phyloP scores from a whole-genome alignment of 2,329 filamentous ascomycete species.

The Venturia carpophila region DNA sequence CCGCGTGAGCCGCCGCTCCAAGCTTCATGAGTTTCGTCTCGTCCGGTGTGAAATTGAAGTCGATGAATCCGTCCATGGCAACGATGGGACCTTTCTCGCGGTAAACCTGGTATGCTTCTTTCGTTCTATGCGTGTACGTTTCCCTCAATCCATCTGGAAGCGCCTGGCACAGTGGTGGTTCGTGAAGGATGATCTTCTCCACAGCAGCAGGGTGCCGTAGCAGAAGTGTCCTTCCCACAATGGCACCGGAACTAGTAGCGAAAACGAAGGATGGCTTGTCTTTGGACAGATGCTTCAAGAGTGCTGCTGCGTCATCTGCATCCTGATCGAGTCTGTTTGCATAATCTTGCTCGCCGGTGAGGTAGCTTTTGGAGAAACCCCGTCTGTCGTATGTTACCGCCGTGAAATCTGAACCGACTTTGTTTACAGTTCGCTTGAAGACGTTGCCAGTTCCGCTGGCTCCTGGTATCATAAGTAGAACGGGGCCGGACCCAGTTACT shows the following conservation, averaged over 20 bases:
- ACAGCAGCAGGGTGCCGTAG: constrained; percentile 17
- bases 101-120: constrained; percentile 20
- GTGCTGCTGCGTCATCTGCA: constrained; percentile 26
- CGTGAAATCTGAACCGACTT: constrained; percentile 25
- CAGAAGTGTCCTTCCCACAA: constrained; percentile 21
- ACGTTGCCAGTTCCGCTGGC: constrained; percentile 26
- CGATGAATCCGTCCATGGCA: constrained; percentile 19
- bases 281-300: constrained; percentile 21
- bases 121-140: constrained; percentile 7
- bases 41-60: constrained; percentile 6
- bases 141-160: constrained; percentile 18
- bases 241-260: constrained; percentile 22
- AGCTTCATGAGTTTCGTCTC: constrained; percentile 8
- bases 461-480: constrained; percentile 29
- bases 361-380: constrained; percentile 23
- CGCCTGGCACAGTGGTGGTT: constrained; percentile 20
- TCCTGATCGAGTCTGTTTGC: constrained; percentile 26
- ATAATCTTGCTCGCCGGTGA: constrained; percentile 25
- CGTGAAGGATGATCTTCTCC: constrained; percentile 20
- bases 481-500: constrained; percentile 26
- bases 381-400: constrained; percentile 28
- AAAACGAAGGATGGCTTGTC: constrained; percentile 19
- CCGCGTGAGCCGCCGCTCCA: constrained; percentile 2
- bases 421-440: constrained; percentile 23
- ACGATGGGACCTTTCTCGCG: constrained; percentile 19